Base-by-base conservation (phyloP, 495 filamentous ascomycete genomes). In the Pyrenula aspistea region DNA sequence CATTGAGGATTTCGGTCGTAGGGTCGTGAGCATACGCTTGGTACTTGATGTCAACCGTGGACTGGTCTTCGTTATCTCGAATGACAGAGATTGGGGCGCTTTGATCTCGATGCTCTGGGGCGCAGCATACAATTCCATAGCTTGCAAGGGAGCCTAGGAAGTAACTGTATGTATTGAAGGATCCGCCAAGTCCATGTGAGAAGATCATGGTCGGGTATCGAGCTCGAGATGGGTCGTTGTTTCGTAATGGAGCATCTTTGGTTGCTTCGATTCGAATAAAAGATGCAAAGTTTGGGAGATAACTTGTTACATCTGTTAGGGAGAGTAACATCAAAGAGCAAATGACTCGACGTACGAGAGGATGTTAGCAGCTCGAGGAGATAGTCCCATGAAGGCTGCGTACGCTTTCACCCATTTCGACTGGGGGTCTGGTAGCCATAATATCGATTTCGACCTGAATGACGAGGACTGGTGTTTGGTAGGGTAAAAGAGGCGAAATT, bases 191-290 rank as follows among this genome's bases (percentile, higher is more conserved):
- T 2, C 88, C 88, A 63, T 92, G 88, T 10, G 86, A 89, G 68
- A 92, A 91, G 25, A 92, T 73, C 71, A 86, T 79, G 0, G 87
- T 86, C 1, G 88, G 88, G 82, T 87, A 89, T 72, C 79, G 70
- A 21, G 66, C 61, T 53, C 69, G 61, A 4, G 19, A 52, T 8
- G 8, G 1, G 53, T 22, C 2, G 55, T 59, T 15, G 15, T 57
- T 73, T 65, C 65, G 76, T 11, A 80, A 24, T 19, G 64, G 62
- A 2, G 79, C 77, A 62, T 81, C 71, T 50, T 69, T 68, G 51
- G 68, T 63, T 12, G 71, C 78, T 12, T 81, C 82, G 22, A 85
- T 83, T 0, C 81, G 76, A 53, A 84, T 83, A 65, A 83, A 86
- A 66, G 84, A 77, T 2, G 91, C 71, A 21, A 86, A 73, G 22